Conservation (phyloP, 805 yeast species). For the Zygoascus ofunaensis region DNA sequence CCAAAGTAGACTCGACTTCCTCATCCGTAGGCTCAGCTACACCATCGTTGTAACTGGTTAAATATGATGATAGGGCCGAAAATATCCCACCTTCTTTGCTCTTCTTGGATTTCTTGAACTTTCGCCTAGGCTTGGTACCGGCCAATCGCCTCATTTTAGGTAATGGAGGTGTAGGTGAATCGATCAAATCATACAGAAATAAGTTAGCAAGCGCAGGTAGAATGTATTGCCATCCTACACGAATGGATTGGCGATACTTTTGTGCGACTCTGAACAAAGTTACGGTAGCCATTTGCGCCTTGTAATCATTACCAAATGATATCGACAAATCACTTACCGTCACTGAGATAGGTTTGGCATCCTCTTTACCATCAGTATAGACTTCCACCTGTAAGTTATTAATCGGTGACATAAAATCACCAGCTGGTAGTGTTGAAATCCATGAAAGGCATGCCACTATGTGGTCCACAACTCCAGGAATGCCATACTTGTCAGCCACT, state of each 20-base stretch:
- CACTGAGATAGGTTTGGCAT: slow-evolving; percentile 26
- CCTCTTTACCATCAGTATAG: slow-evolving; percentile 34
- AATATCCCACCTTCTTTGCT: slow-evolving; percentile 69
- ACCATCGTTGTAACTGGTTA: slow-evolving; percentile 80
- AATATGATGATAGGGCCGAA: slow-evolving; percentile 83
- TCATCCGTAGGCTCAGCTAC: slow-evolving; percentile 88
- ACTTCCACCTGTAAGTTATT: slow-evolving; percentile 29
- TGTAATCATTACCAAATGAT: slow-evolving; percentile 79
- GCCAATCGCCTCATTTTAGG: slow-evolving; percentile 31
- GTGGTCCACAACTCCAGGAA: slow-evolving; percentile 50
- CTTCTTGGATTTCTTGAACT: slow-evolving; percentile 50
- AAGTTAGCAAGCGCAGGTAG: slow-evolving; percentile 52
- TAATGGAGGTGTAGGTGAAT: slow-evolving; percentile 26
- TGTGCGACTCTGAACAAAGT: slow-evolving; percentile 72
- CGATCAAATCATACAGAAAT: slow-evolving; percentile 62
- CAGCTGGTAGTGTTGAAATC: slow-evolving; percentile 55
- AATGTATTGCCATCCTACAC: slow-evolving; percentile 51
- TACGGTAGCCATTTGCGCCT: slow-evolving; percentile 83
- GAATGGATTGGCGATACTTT: slow-evolving; percentile 35
- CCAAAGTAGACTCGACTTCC: slow-evolving; percentile 76
- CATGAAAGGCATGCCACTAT: slow-evolving; percentile 59
- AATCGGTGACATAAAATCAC: slow-evolving; percentile 25
- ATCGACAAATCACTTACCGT: slow-evolving; percentile 77
- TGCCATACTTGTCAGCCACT: slow-evolving; percentile 57
- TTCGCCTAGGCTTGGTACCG: slow-evolving; percentile 55